Conservation (phyloP, 768 basidiomycete species). For the Pholiota microspora region DNA sequence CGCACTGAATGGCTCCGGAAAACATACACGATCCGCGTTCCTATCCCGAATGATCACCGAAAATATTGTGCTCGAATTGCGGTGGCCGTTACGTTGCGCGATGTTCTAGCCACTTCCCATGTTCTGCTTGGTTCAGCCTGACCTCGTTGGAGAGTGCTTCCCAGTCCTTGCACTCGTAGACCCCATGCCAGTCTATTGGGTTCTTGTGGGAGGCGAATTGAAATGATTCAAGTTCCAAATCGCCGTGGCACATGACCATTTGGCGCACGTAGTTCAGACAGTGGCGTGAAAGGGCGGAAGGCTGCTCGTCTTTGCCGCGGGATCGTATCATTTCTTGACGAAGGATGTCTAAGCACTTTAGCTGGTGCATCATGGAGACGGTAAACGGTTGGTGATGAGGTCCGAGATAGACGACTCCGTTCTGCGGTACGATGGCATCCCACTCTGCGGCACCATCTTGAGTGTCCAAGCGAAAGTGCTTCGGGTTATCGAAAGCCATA, state of each 20-base stretch:
- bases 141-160: conserved; percentile 28
- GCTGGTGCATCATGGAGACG: conserved; percentile 35
- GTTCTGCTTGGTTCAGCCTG: conserved; percentile 24
- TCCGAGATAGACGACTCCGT: conserved; percentile 32
- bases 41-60: not conserved
- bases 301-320: conserved; percentile 14
- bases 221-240: conserved; percentile 29
- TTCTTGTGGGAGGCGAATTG: conserved; percentile 31
- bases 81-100: not conserved
- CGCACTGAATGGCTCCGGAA: not conserved
- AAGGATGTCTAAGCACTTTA: conserved; percentile 33
- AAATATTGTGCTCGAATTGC: not conserved
- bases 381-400: conserved; percentile 28
- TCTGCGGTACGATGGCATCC: conserved; percentile 26
- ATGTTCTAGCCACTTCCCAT: conserved; percentile 16
- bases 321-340: conserved; percentile 27
- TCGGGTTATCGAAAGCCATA: conserved; percentile 32
- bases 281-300: conserved; percentile 24
- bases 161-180: conserved; percentile 35
- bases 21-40: not conserved
- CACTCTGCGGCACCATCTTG: conserved; percentile 28
- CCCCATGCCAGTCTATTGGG: conserved; percentile 27
- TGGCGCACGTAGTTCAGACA: conserved; percentile 34
- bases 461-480: conserved; percentile 27
- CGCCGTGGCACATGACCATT: conserved; percentile 31